phyloP scores from a whole-genome alignment of 208 protist species.

The Trypanosoma congolense region DNA sequence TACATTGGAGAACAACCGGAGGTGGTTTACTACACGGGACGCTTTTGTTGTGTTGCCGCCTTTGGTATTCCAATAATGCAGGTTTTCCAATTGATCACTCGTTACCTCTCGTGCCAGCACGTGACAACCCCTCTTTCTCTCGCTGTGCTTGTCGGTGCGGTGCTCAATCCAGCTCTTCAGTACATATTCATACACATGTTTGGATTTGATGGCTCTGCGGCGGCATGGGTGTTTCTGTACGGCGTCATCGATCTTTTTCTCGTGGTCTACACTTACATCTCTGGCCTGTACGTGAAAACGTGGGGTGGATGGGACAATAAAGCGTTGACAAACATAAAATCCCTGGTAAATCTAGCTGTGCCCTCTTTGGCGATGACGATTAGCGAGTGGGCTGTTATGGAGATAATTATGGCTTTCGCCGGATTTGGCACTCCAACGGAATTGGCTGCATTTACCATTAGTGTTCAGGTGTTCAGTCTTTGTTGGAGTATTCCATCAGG shows the following conservation, averaged over 20 bases:
- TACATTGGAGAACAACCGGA: constrained; percentile 34
- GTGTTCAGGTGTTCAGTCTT: constrained; percentile 66
- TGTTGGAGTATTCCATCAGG: constrained; percentile 75
- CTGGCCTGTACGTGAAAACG: constrained; percentile 55
- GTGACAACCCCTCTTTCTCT: constrained; percentile 69
- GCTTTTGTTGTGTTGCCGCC: constrained; percentile 63
- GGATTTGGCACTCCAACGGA: constrained; percentile 55
- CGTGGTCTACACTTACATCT: constrained; percentile 42
- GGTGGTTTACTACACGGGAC: constrained; percentile 65
- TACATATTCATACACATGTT: constrained; percentile 58
- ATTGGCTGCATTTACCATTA: constrained; percentile 78
- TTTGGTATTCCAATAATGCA: constrained; percentile 69
- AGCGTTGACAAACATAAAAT: constrained; percentile 41
- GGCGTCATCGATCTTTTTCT: constrained; percentile 39
- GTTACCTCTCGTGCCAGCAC: constrained; percentile 85
- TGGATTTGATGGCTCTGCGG: constrained; percentile 71
- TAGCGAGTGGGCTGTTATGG: constrained; percentile 80
- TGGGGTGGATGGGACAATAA: constrained; percentile 76
- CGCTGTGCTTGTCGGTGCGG: constrained; percentile 40
- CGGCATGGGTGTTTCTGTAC: constrained; percentile 79
- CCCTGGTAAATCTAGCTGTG: constrained; percentile 58
- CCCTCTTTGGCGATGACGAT: constrained; percentile 86
- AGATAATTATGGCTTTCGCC: constrained; percentile 62
- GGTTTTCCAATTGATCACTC: constrained; percentile 59
- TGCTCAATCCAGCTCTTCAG: constrained; percentile 69